Evolutionary conservation across 306 rosid species (phyloP).

Genomic region (Gastrolobium villosum): DNA sequence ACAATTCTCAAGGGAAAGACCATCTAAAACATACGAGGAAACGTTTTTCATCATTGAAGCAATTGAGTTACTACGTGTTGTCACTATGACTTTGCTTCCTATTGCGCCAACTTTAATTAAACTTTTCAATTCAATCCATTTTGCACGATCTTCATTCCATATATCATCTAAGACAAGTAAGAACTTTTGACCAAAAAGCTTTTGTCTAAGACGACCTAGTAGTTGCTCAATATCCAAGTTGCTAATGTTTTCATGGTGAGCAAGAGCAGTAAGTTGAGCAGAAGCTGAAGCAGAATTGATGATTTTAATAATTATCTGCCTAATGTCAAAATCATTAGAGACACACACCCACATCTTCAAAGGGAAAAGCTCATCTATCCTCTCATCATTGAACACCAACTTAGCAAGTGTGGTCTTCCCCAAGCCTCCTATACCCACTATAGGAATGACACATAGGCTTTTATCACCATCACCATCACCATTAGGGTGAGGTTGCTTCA

Average conservation of each 20-base stretch:
- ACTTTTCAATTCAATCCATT: slow-evolving; percentile 30
- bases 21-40: neutral
- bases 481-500: neutral
- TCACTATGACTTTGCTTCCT: slow-evolving; percentile 28
- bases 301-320: slow-evolving; percentile 32
- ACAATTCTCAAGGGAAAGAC: neutral
- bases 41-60: slow-evolving; percentile 25
- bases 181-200: slow-evolving; percentile 31
- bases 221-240: slow-evolving; percentile 13
- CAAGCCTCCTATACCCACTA: slow-evolving; percentile 49
- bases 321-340: slow-evolving; percentile 36
- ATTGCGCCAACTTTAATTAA: neutral
- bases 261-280: neutral
- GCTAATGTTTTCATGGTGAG: slow-evolving; percentile 8
- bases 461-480: neutral
- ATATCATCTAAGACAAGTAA: slow-evolving; percentile 20
- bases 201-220: neutral
- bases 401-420: slow-evolving; percentile 50
- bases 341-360: slow-evolving; percentile 48
- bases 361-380: slow-evolving; percentile 8
- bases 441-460: slow-evolving; percentile 40
- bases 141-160: slow-evolving; percentile 35
- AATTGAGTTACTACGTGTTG: slow-evolving; percentile 30
- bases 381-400: slow-evolving; percentile 38
- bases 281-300: neutral